These are phyloP conservation scores for Chrysoporthe austroafricana DNA, from an alignment of 2,329 filamentous ascomycete species.

Conservation along the genomic window DNA sequence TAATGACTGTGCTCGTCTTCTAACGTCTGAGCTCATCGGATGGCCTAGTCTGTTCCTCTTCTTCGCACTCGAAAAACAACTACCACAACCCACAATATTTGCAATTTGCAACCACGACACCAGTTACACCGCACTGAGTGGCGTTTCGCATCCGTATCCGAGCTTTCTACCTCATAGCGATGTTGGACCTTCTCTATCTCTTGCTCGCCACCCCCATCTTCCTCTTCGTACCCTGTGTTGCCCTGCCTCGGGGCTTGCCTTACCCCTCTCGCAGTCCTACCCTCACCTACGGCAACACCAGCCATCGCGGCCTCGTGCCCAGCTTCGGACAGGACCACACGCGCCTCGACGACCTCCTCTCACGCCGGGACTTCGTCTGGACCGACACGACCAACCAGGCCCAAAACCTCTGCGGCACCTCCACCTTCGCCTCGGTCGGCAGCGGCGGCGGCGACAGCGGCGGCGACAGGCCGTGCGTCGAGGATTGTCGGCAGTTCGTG, in stretches of 20 bases:
- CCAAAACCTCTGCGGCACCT: conserved; percentile 24
- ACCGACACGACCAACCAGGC: conserved; percentile 3
- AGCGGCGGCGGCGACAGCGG: background rate
- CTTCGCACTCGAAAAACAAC: too few species aligned
- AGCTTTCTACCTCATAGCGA: background rate
- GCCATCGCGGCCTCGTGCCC: background rate
- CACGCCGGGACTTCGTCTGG: conserved; percentile 26
- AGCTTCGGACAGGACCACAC: conserved; percentile 20
- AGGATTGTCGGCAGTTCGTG: conserved; percentile 19
- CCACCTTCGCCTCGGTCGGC: conserved; percentile 2
- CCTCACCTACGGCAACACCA: conserved; percentile 11
- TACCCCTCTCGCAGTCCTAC: background rate
- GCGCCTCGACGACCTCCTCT: conserved; percentile 20
- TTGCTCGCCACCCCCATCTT: background rate
- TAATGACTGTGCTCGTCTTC: background rate
- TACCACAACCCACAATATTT: background rate
- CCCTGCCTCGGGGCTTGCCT: background rate
- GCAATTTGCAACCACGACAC: background rate
- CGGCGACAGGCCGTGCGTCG: background rate
- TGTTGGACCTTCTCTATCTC: background rate
- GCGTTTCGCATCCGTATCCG: background rate
- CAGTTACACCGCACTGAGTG: background rate
- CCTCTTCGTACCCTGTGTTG: conserved; percentile 10
- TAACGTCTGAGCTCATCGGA: background rate
- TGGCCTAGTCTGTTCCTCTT: background rate